These are phyloP conservation scores for Gentiana straminea DNA, from an alignment of 257 asterid species.

Conservation along the genomic window DNA sequence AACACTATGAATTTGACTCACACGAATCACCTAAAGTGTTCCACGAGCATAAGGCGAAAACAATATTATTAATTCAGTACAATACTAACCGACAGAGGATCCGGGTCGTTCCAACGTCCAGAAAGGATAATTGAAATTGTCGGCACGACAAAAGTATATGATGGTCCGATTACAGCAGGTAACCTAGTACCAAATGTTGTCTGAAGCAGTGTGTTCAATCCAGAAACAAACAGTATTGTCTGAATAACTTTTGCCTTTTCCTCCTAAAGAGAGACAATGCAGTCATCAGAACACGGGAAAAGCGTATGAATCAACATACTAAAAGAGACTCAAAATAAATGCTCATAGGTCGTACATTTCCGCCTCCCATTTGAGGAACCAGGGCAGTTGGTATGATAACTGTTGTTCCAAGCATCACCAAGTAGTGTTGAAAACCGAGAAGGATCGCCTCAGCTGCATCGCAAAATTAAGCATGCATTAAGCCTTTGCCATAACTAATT, in stretches of 20 bases:
- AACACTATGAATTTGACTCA: too few relatives aligned
- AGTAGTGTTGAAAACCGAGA: constrained; percentile 80
- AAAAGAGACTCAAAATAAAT: background rate
- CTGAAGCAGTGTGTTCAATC: constrained; percentile 65
- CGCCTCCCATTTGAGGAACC: constrained; percentile 98
- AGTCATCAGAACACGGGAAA: background rate
- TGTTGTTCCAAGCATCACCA: constrained; percentile 77
- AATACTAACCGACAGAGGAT: constrained; percentile 58
- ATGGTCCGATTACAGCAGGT: constrained; percentile 82
- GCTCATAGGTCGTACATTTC: constrained; percentile 44
- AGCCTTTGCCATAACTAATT: background rate
- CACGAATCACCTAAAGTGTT: too few relatives aligned
- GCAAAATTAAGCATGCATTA: background rate
- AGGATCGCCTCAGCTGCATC: constrained; percentile 87
- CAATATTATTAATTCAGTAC: background rate
- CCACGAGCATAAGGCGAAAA: too few relatives aligned
- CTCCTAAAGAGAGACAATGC: constrained; percentile 33
- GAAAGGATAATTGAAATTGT: constrained; percentile 85
- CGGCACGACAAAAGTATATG: constrained; percentile 87
- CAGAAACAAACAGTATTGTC: constrained; percentile 76
- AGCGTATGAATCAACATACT: background rate
- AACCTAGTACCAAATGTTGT: constrained; percentile 70
- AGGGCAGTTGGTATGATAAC: constrained; percentile 72
- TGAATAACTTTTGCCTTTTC: constrained; percentile 87
- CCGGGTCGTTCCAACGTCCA: constrained; percentile 74